Evolutionary conservation across 2,329 filamentous ascomycete genomes (phyloP).

Genomic region (Sclerotinia trifoliorum): DNA sequence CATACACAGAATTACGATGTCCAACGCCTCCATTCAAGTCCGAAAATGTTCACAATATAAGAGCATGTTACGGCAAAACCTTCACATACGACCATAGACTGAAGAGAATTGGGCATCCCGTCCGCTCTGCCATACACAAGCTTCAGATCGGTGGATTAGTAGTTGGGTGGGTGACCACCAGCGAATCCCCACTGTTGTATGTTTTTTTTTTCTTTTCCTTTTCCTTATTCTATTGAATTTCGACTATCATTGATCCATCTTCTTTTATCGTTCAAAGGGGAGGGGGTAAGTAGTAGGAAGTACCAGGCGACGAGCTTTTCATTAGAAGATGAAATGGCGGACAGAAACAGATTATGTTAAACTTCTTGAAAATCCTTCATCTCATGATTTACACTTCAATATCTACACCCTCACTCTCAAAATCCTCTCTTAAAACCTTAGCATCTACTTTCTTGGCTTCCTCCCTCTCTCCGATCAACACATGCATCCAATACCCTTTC

Average conservation of each 20-base stretch:
- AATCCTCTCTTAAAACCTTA: conserved; percentile 17
- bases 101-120: not conserved
- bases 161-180: too few species aligned
- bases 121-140: not conserved
- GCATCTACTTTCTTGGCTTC: conserved; percentile 16
- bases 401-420: conserved; percentile 16
- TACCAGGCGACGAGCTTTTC: too few species aligned
- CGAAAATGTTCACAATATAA: not conserved
- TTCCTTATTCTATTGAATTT: too few species aligned
- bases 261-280: not conserved
- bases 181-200: not conserved
- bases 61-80: rapidly evolving
- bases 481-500: conserved; percentile 41
- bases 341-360: too few species aligned
- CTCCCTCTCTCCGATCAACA: conserved; percentile 5
- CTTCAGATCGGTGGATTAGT: not conserved
- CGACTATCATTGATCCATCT: not conserved
- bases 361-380: too few species aligned
- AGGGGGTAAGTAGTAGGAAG: too few species aligned
- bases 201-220: not conserved
- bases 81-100: too few species aligned
- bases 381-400: not conserved
- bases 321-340: too few species aligned
- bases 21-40: not conserved
- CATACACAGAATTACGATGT: not conserved